These are phyloP conservation scores for Boletus reticulatus DNA, from an alignment of 768 basidiomycete species.

Conservation along the genomic window DNA sequence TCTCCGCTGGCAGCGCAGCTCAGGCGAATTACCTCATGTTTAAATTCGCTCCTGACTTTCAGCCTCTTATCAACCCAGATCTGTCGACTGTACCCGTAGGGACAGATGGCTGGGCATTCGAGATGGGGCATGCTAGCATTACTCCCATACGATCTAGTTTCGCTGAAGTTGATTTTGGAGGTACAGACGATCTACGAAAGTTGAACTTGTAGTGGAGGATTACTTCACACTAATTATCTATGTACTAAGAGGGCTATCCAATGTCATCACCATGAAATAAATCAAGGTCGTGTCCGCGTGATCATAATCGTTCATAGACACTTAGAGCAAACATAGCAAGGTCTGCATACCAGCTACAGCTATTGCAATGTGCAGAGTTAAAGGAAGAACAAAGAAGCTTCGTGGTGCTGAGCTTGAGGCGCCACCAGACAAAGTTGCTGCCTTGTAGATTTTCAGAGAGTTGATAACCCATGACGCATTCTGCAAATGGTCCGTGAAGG, in stretches of 20 bases:
- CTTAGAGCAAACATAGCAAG: slow-evolving; percentile 18
- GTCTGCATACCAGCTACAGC: slow-evolving; percentile 9
- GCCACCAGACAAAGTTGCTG: slow-evolving; percentile 44
- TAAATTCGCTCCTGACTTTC: slow-evolving; percentile 74
- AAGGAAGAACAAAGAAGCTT: slow-evolving; percentile 1
- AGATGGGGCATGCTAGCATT: slow-evolving; percentile 67
- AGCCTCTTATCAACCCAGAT: slow-evolving; percentile 60
- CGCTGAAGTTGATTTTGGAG: slow-evolving; percentile 44
- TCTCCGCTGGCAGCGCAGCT: neutral
- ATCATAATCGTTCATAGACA: neutral
- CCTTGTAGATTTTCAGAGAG: slow-evolving; percentile 69
- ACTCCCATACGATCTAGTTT: slow-evolving; percentile 77
- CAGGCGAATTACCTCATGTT: slow-evolving; percentile 51
- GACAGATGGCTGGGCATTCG: slow-evolving; percentile 80
- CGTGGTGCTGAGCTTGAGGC: slow-evolving; percentile 23
- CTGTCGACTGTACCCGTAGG: slow-evolving; percentile 63
- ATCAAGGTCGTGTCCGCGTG: slow-evolving; percentile 1
- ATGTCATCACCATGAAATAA: slow-evolving; percentile 8
- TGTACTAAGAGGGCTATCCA: slow-evolving; percentile 4
- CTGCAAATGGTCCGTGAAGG: slow-evolving; percentile 34
- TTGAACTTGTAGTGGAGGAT: slow-evolving; percentile 44
- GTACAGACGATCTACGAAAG: slow-evolving; percentile 5
- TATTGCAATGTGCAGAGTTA: slow-evolving; percentile 11
- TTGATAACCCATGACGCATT: slow-evolving; percentile 84
- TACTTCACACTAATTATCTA: slow-evolving; percentile 12